Conservation (phyloP, 2,329 filamentous ascomycete genomes). For the Penicillium sp. region DNA sequence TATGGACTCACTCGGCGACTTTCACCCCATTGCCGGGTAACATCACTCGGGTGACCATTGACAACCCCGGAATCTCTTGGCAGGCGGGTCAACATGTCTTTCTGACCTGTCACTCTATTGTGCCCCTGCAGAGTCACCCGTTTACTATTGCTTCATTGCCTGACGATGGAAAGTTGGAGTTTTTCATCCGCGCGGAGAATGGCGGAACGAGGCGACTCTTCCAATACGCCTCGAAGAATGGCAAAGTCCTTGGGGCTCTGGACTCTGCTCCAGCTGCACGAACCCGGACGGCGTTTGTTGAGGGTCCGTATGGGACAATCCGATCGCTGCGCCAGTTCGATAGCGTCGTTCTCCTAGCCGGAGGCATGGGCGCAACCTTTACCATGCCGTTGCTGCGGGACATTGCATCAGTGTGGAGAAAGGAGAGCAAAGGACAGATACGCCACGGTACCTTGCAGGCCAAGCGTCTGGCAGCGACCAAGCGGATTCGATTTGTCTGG, state of each 20-base stretch:
- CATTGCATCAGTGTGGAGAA: slow-evolving; percentile 52
- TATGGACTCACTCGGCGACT: slow-evolving; percentile 47
- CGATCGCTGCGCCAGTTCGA: slow-evolving; percentile 61
- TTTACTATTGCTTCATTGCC: slow-evolving; percentile 64
- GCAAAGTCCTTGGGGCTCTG: slow-evolving; percentile 26
- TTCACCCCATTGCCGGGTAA: slow-evolving; percentile 56
- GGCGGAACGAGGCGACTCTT: slow-evolving; percentile 57
- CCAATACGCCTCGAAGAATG: slow-evolving; percentile 51
- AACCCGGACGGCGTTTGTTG: slow-evolving; percentile 50
- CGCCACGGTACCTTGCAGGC: slow-evolving; percentile 11
- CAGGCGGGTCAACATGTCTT: slow-evolving; percentile 65
- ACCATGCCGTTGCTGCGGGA: slow-evolving; percentile 59
- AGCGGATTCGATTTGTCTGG: slow-evolving; percentile 60
- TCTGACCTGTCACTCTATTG: slow-evolving; percentile 58
- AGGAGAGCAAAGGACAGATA: slow-evolving; percentile 28
- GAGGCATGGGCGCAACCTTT: slow-evolving; percentile 63
- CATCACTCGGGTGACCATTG: slow-evolving; percentile 59
- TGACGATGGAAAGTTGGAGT: slow-evolving; percentile 58
- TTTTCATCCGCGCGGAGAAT: slow-evolving; percentile 57
- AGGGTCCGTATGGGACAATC: slow-evolving; percentile 57
- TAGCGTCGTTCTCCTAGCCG: slow-evolving; percentile 61
- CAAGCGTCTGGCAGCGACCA: slow-evolving; percentile 43
- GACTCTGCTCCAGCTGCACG: slow-evolving; percentile 12
- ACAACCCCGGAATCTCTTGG: slow-evolving; percentile 60
- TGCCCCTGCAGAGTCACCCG: slow-evolving; percentile 64